Evolutionary conservation across 2,329 filamentous ascomycete species (phyloP).

Genomic region (Colletotrichum horii): DNA sequence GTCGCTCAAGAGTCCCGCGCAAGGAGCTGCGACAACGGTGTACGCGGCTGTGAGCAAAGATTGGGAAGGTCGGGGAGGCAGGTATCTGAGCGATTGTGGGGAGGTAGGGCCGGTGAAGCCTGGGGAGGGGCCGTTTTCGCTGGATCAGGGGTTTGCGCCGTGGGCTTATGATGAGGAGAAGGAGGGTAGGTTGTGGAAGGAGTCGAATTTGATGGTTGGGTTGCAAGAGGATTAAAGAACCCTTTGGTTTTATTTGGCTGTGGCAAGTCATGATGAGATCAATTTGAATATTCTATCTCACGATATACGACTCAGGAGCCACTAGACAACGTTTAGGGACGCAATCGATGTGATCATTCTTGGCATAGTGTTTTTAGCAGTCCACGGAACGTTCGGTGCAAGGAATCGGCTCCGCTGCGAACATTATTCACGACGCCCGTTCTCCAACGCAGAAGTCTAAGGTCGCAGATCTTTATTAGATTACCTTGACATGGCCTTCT

Average conservation of each 20-base stretch:
- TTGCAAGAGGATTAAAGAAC: neutral
- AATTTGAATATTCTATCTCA: too few relatives aligned
- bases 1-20: conserved; percentile 29
- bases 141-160: conserved; percentile 21
- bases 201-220: neutral
- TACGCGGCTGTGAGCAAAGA: conserved; percentile 45
- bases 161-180: conserved; percentile 21
- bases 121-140: neutral
- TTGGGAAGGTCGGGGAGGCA: conserved; percentile 49
- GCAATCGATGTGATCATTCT: too few relatives aligned
- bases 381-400: too few relatives aligned
- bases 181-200: neutral
- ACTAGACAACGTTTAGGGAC: too few relatives aligned
- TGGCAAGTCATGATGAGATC: too few relatives aligned
- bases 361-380: too few relatives aligned
- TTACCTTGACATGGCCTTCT: too few relatives aligned
- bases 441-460: too few relatives aligned
- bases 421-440: too few relatives aligned
- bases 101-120: neutral
- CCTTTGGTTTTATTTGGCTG: neutral
- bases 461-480: too few relatives aligned
- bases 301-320: too few relatives aligned
- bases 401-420: too few relatives aligned
- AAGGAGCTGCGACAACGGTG: conserved; percentile 53
- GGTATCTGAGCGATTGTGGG: conserved; percentile 46